Evolutionary conservation across 257 asterid genomes (phyloP).

Genomic region (Osmanthus fragrans): DNA sequence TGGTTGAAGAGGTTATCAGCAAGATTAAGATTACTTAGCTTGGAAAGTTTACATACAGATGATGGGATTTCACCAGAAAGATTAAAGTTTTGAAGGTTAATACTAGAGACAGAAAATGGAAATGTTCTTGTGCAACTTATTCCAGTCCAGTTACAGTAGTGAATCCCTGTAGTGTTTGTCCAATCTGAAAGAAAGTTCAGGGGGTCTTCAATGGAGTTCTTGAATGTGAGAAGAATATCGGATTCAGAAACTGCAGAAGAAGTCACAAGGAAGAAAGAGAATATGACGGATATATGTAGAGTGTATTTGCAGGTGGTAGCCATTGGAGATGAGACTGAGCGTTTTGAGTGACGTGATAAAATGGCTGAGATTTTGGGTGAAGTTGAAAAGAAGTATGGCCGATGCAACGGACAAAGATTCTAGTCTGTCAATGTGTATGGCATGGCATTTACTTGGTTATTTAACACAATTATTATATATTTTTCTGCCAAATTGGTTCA

Average conservation of each 20-base stretch:
- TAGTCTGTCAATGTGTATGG: no score
- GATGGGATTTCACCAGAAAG: constrained; percentile 88
- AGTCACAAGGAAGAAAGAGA: constrained; percentile 39
- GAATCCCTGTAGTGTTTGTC: constrained; percentile 53
- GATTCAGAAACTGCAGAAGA: constrained; percentile 51
- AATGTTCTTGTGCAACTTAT: constrained; percentile 51
- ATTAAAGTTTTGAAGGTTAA: constrained; percentile 63
- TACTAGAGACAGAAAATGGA: constrained; percentile 45
- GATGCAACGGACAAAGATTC: no score
- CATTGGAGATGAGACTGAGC: constrained; percentile 48
- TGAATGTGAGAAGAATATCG: constrained; percentile 68
- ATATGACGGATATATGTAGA: constrained; percentile 34
- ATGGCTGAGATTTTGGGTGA: constrained; percentile 13
- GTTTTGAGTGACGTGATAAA: constrained; percentile 1
- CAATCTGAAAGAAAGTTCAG: constrained; percentile 53
- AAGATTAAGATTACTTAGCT: constrained; percentile 60
- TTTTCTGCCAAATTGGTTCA: no score
- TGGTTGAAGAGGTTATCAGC: constrained; percentile 72
- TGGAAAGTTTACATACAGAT: constrained; percentile 51
- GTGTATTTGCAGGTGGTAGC: constrained; percentile 41
- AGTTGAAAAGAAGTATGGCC: neutral
- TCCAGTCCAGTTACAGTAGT: constrained; percentile 86
- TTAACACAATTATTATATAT: no score
- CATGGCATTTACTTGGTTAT: no score
- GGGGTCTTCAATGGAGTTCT: constrained; percentile 67